phyloP scores from a whole-genome alignment of 495 filamentous ascomycete species.

The Penicillium roqueforti region DNA sequence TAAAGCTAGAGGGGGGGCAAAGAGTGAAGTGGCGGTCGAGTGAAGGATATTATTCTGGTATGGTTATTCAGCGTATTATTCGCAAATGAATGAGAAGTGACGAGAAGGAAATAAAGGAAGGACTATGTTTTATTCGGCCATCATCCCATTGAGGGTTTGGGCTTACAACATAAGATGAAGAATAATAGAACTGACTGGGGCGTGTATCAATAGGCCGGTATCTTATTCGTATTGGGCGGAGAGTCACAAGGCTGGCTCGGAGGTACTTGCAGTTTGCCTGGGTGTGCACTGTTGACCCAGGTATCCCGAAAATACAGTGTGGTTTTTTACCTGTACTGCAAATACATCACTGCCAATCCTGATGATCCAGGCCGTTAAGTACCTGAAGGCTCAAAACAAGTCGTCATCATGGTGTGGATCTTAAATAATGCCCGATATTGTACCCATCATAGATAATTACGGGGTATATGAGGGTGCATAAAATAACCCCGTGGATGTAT shows the following conservation, averaged over 20 bases:
- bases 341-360: background rate
- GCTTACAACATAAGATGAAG: background rate
- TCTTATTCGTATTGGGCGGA: background rate
- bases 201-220: slow-evolving; percentile 10
- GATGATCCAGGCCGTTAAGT: slow-evolving; percentile 4
- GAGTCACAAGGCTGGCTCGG: background rate
- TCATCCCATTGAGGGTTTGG: background rate
- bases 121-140: background rate
- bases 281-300: background rate
- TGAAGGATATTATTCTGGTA: background rate
- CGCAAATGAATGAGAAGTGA: background rate
- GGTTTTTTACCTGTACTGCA: background rate
- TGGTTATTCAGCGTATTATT: background rate
- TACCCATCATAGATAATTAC: background rate
- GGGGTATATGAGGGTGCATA: too few relatives aligned
- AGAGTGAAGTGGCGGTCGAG: background rate
- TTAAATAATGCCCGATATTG: background rate
- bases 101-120: slow-evolving; percentile 3
- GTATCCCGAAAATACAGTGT: background rate
- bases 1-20: background rate
- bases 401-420: slow-evolving; percentile 8
- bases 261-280: background rate
- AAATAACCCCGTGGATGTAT: too few relatives aligned
- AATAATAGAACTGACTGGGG: background rate
- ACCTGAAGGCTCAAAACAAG: background rate